A percentile compares a stretch with the other conserved stretches of the same genome.
Conservation (phyloP, 139 green algal genomes). For the Closterium sp. region DNA sequence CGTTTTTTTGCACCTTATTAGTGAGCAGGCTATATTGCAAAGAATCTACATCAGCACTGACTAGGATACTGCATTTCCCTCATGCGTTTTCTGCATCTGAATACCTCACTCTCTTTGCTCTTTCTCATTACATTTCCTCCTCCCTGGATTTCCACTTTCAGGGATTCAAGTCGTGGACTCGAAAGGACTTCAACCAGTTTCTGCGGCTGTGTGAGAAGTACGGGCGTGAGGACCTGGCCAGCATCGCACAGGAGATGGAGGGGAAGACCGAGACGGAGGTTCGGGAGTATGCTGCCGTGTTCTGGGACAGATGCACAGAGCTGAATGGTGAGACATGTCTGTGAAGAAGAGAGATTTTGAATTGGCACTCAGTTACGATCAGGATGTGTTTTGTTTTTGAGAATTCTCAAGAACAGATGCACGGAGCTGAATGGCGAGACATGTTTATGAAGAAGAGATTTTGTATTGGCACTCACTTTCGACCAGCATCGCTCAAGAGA, state of each 20-base stretch:
- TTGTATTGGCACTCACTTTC: no score
- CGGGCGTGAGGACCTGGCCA: constrained; percentile 71
- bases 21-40: no score
- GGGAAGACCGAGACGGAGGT: constrained; percentile 44
- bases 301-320: constrained; percentile 59
- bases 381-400: no score
- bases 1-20: no score
- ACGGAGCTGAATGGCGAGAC: constrained; percentile 50
- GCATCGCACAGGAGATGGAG: constrained; percentile 81
- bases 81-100: neutral
- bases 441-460: no score
- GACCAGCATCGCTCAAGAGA: no score
- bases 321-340: constrained; percentile 45
- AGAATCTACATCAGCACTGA: no score
- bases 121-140: neutral
- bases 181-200: constrained; percentile 91
- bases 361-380: no score
- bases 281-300: constrained; percentile 55
- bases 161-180: constrained; percentile 89
- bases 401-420: constrained; percentile 60
- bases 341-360: no score
- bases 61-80: no score
- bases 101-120: constrained; percentile 13
- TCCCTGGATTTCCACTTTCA: constrained; percentile 17
- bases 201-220: constrained; percentile 85